Evolutionary conservation across 768 basidiomycete genomes (phyloP).

Genomic region (Sporobolomyces phaffii): DNA sequence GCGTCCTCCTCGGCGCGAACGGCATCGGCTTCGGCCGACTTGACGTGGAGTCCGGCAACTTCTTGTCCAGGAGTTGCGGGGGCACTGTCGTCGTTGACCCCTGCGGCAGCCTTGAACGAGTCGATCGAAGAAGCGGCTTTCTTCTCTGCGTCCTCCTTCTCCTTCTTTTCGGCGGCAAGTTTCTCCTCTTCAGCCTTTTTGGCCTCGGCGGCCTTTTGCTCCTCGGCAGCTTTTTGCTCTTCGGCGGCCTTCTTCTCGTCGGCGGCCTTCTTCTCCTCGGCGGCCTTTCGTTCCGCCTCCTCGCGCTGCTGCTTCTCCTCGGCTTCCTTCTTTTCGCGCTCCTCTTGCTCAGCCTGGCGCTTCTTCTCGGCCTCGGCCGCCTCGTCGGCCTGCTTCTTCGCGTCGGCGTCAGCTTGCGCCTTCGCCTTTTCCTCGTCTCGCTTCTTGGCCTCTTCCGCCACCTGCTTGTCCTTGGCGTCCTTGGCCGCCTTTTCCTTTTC

Average conservation of each 20-base stretch:
- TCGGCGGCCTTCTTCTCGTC: constrained; percentile 2
- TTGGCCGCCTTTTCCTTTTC: constrained; percentile 18
- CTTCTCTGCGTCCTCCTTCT: background rate
- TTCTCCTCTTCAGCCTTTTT: constrained; percentile 10
- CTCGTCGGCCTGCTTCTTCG: background rate
- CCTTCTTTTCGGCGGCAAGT: background rate
- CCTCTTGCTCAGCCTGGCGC: background rate
- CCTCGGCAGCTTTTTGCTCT: background rate
- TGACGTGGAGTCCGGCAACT: constrained; percentile 25
- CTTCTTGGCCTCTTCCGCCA: background rate
- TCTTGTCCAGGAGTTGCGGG: constrained; percentile 18
- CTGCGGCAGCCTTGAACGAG: constrained; percentile 15
- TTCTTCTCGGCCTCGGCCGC: background rate
- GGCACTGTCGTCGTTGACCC: constrained; percentile 17
- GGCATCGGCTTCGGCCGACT: constrained; percentile 23
- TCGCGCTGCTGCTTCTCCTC: constrained; percentile 15
- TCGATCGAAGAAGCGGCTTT: constrained; percentile 2
- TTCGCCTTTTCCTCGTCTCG: constrained; percentile 1
- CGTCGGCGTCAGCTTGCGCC: constrained; percentile 8
- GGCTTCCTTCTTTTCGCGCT: background rate
- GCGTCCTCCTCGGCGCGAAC: constrained; percentile 31
- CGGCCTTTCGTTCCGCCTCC: no score
- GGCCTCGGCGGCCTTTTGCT: constrained; percentile 1
- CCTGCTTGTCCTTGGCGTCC: constrained; percentile 12
- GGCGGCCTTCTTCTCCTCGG: constrained; percentile 9